Base-by-base conservation (phyloP, 805 yeast species). In the Ogataea minuta region DNA sequence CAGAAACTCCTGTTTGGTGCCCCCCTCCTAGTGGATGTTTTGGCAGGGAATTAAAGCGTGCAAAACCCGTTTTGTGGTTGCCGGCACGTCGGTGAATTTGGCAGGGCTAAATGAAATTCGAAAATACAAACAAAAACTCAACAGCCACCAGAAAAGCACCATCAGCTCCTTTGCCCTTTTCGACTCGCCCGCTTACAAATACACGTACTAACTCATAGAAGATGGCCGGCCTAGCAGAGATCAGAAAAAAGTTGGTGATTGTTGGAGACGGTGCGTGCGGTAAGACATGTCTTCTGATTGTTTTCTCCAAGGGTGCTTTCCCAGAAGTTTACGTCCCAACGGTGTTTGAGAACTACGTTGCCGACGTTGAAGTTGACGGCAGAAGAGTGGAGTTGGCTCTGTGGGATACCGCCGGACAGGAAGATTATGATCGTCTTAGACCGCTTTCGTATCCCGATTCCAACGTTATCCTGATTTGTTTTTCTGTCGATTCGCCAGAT, bases 391-490 rank as follows among this genome's bases (percentile, higher is more conserved):
- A 90, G 64, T 72, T 89, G 66, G 95, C 96, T 6, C 72, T 89
- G 52, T 89, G 96, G 96, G 96, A 89, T 88, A 89, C 96, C 53
- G 96, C 97, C 41, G 97, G 97, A 50, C 97, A 89, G 77, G 97
- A 89, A 73, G 97, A 90, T 71, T 89, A 89, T 63, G 96, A 88
- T 66, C 84, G 96, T 67, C 72, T 87, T 54, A 83, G 95, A 68
- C 95, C 96, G 30, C 71, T 87, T 50, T 82, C 91, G 10, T 89
- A 89, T 67, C 96, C 96, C 46, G 95, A 89, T 63, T 84, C 95
- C 27, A 85, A 87, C 62, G 96, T 89, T 48, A 84, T 89, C 45
- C 74, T 89, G 60, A 87, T 89, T 56, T 89, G 96, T 75, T 89
- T 88, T 71, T 80, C 95, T 13, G 77, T 89, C 48, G 95, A 87